phyloP scores from a whole-genome alignment of 768 basidiomycete genomes.

The Pleurotus pulmonarius region DNA sequence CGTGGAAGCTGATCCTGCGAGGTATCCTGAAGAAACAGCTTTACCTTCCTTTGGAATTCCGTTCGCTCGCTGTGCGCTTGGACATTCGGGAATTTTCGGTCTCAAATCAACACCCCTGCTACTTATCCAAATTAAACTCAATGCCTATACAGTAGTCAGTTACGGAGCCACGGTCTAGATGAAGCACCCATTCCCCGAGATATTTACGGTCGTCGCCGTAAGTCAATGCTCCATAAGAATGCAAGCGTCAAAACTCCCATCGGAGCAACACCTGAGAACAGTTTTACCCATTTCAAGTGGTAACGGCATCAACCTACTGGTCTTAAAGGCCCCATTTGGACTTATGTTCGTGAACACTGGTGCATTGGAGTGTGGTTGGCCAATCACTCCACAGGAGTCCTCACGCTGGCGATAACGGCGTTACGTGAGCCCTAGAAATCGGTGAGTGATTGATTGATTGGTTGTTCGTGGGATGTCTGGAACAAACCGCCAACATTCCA shows the following conservation, averaged over 20 bases:
- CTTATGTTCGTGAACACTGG: background rate
- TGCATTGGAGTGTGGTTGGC: background rate
- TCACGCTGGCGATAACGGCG: background rate
- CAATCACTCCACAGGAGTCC: conserved; percentile 4
- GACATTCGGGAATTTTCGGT: too few relatives aligned
- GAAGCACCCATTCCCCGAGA: conserved; percentile 4
- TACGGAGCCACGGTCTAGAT: background rate
- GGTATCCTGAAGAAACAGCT: too few relatives aligned
- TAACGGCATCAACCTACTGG: background rate
- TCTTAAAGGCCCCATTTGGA: background rate
- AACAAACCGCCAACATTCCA: background rate
- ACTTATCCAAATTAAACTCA: too few relatives aligned
- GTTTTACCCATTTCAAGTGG: conserved; percentile 1
- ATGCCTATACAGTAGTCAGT: background rate
- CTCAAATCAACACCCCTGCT: too few relatives aligned
- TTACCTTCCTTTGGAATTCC: too few relatives aligned
- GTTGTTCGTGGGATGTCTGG: background rate
- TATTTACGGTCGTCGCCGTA: background rate
- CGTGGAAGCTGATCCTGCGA: background rate
- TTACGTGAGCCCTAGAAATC: background rate
- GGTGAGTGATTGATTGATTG: background rate
- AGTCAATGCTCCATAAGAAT: background rate
- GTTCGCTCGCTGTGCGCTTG: too few relatives aligned
- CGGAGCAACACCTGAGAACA: conserved; percentile 1
- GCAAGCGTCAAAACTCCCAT: background rate